phyloP scores from a whole-genome alignment of 495 filamentous ascomycete genomes.

The Parathielavia appendiculata region DNA sequence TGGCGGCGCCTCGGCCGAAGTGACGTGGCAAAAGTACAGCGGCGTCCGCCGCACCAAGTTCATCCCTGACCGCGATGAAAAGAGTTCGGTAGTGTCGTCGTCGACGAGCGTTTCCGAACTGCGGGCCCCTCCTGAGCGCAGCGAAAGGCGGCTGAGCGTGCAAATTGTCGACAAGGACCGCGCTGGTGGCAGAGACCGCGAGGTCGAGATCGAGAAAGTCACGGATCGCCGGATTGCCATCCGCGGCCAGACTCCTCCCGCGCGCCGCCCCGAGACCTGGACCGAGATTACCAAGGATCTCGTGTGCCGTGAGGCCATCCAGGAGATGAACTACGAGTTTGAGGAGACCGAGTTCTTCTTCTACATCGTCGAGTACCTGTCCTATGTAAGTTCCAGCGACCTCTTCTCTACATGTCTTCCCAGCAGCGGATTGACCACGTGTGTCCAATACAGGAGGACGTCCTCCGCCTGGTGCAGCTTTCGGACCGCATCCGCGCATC shows the following conservation, averaged over 20 bases:
- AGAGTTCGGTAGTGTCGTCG: constrained; percentile 24
- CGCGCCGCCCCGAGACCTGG: constrained; percentile 70
- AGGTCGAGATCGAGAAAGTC: constrained; percentile 43
- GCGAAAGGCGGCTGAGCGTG: constrained; percentile 37
- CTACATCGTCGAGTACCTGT: constrained; percentile 87
- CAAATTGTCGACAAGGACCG: constrained; percentile 40
- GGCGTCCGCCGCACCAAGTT: constrained; percentile 67
- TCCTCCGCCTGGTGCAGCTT: constrained; percentile 72
- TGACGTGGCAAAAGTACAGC: constrained; percentile 72
- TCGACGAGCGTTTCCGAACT: constrained; percentile 28
- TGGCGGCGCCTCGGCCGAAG: constrained; percentile 60
- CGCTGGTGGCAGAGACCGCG: constrained; percentile 36
- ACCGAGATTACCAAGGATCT: constrained; percentile 96
- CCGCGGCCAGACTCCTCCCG: constrained; percentile 29
- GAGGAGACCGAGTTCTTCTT: constrained; percentile 88
- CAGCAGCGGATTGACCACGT: neutral
- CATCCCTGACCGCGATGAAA: constrained; percentile 47
- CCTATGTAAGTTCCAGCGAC: constrained; percentile 57
- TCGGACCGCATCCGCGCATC: constrained; percentile 76
- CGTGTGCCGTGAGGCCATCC: constrained; percentile 81
- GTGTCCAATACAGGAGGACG: constrained; percentile 65
- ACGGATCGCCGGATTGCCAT: constrained; percentile 42
- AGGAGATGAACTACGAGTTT: constrained; percentile 77
- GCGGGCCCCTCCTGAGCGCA: constrained; percentile 26
- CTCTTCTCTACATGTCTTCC: neutral